Conservation (phyloP, 2,329 filamentous ascomycete species). For the Emmonsia crescens region DNA sequence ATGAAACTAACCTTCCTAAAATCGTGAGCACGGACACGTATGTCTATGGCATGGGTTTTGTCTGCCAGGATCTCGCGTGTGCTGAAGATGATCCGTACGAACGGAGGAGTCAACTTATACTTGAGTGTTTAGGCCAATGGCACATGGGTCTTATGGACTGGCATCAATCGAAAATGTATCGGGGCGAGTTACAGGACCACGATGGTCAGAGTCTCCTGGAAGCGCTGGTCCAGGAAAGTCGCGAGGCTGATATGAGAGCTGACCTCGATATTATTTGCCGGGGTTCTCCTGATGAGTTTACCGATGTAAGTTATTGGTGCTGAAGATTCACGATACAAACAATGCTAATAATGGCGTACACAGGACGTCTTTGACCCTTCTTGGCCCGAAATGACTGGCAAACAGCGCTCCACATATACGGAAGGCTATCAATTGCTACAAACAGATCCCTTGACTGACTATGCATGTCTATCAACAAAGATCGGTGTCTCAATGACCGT, state of each 20-base stretch:
- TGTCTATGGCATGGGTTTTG: slow-evolving; percentile 62
- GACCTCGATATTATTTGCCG: slow-evolving; percentile 26
- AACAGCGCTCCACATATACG: slow-evolving; percentile 44
- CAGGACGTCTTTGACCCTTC: slow-evolving; percentile 52
- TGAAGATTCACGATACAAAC: background rate
- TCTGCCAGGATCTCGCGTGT: slow-evolving; percentile 50
- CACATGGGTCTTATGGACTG: slow-evolving; percentile 52
- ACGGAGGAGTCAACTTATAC: slow-evolving; percentile 52
- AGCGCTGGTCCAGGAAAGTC: slow-evolving; percentile 18
- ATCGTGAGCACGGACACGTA: slow-evolving; percentile 78
- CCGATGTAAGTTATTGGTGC: slow-evolving; percentile 18
- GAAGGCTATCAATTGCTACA: slow-evolving; percentile 45
- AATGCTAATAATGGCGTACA: slow-evolving; percentile 5
- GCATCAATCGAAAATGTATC: slow-evolving; percentile 27
- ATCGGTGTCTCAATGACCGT: slow-evolving; percentile 25
- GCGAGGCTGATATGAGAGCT: slow-evolving; percentile 26
- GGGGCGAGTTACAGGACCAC: background rate
- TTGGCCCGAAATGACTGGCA: slow-evolving; percentile 46
- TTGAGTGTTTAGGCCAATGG: slow-evolving; percentile 59
- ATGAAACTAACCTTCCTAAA: slow-evolving; percentile 56
- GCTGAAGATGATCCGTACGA: slow-evolving; percentile 30
- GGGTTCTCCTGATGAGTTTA: slow-evolving; percentile 18
- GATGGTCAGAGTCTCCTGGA: slow-evolving; percentile 15
- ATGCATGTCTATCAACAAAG: slow-evolving; percentile 27
- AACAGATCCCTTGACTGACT: slow-evolving; percentile 38